A percentile compares a stretch with the other conserved stretches of the same genome.
phyloP scores from a whole-genome alignment of 371 early-diverging fungal genomes.

The Mucor velutinosus region DNA sequence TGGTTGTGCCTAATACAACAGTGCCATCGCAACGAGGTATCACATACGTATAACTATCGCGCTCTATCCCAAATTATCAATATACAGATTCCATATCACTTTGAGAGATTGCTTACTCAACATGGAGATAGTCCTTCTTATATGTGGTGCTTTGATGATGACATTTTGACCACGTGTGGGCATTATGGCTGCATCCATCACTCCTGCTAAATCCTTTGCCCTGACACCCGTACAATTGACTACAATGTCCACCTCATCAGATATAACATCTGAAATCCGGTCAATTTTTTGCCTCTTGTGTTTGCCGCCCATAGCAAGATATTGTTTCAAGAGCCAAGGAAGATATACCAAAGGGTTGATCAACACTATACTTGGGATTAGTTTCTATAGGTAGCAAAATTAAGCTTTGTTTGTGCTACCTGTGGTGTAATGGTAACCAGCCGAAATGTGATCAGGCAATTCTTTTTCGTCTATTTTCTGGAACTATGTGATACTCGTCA shows the following conservation, averaged over 20 bases:
- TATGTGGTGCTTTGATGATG: constrained; percentile 62
- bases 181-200: constrained; percentile 60
- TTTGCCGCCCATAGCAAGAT: constrained; percentile 56
- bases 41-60: constrained; percentile 61
- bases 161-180: constrained; percentile 81
- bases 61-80: background rate
- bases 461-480: constrained; percentile 21
- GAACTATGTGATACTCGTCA: constrained; percentile 4
- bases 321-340: constrained; percentile 58
- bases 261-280: constrained; percentile 52
- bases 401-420: constrained; percentile 24
- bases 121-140: constrained; percentile 55
- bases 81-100: background rate
- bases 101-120: constrained; percentile 13
- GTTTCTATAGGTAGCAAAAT: background rate
- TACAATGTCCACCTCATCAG: constrained; percentile 40
- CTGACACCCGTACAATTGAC: constrained; percentile 81
- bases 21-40: constrained; percentile 81
- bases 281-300: constrained; percentile 39
- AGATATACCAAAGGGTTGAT: constrained; percentile 69
- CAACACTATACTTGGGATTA: constrained; percentile 31
- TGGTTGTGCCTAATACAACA: constrained; percentile 77
- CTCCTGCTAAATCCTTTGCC: constrained; percentile 67
- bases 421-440: constrained; percentile 58
- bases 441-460: constrained; percentile 46